Percentiles rank a stretch among this genome's conserved stretches.
These are phyloP conservation scores for Blakeslea trispora DNA, from an alignment of 371 early-diverging fungal genomes.

Conservation along the genomic window DNA sequence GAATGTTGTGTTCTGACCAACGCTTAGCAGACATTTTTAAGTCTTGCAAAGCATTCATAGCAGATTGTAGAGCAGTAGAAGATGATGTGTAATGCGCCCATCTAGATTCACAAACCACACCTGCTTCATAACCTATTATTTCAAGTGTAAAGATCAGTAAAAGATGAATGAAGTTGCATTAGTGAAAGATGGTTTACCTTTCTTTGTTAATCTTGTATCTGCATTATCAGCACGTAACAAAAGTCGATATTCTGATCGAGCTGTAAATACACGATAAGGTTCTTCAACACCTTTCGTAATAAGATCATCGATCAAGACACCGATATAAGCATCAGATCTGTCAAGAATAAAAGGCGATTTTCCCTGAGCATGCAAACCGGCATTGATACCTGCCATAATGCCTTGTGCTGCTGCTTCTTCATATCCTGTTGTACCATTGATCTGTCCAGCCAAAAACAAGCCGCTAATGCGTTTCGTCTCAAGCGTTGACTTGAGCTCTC, in stretches of 20 bases:
- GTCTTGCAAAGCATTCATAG: slow-evolving; percentile 43
- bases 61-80: slow-evolving; percentile 37
- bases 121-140: slow-evolving; percentile 49
- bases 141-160: background rate
- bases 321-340: slow-evolving; percentile 83
- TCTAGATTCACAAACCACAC: slow-evolving; percentile 53
- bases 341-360: slow-evolving; percentile 67
- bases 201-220: slow-evolving; percentile 72
- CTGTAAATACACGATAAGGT: slow-evolving; percentile 85
- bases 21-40: slow-evolving; percentile 48
- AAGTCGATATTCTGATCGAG: slow-evolving; percentile 83
- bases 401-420: slow-evolving; percentile 91
- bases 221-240: slow-evolving; percentile 82
- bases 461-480: slow-evolving; percentile 81
- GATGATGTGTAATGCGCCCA: slow-evolving; percentile 43
- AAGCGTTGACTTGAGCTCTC: slow-evolving; percentile 74
- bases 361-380: slow-evolving; percentile 59
- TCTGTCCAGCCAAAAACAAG: slow-evolving; percentile 84
- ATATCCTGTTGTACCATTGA: slow-evolving; percentile 89
- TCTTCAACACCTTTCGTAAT: slow-evolving; percentile 85
- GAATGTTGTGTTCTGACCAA: slow-evolving; percentile 56
- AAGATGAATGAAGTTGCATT: background rate
- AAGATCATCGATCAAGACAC: slow-evolving; percentile 85
- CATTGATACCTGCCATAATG: slow-evolving; percentile 84
- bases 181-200: slow-evolving; percentile 38